Evolutionary conservation across 495 filamentous ascomycete genomes (phyloP).

Genomic region (Lineolata rhizophorae): DNA sequence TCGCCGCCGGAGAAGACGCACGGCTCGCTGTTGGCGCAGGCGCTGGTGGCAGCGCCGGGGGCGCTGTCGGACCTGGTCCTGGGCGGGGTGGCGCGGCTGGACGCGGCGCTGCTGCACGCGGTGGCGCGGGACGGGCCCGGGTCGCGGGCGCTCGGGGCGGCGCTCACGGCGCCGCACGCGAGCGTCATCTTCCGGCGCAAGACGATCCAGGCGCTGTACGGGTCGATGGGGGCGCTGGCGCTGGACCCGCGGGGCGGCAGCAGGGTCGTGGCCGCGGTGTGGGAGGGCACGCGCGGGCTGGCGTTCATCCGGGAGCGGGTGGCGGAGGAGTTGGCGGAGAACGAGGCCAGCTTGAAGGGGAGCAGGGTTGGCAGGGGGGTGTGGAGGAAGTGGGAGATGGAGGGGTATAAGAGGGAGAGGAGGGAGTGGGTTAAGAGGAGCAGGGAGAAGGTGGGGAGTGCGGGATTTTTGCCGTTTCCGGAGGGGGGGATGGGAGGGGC

Average conservation of each 20-base stretch:
- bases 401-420: conserved; percentile 50
- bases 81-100: conserved; percentile 26
- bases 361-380: conserved; percentile 58
- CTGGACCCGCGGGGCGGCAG: conserved; percentile 49
- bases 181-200: conserved; percentile 37
- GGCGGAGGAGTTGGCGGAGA: conserved; percentile 35
- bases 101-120: conserved; percentile 19
- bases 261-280: conserved; percentile 58
- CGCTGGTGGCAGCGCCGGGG: conserved; percentile 37
- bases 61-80: conserved; percentile 33
- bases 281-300: conserved; percentile 39
- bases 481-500: conserved; percentile 4
- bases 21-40: conserved; percentile 41
- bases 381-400: conserved; percentile 85
- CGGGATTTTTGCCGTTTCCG: conserved; percentile 18
- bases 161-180: conserved; percentile 35
- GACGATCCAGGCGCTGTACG: conserved; percentile 34
- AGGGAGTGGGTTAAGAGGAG: conserved; percentile 46
- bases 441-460: conserved; percentile 26
- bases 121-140: conserved; percentile 38
- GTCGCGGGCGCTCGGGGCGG: conserved; percentile 47
- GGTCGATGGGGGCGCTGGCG: conserved; percentile 40
- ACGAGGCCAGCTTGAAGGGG: conserved; percentile 46
- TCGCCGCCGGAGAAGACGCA: conserved; percentile 28
- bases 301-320: conserved; percentile 45